Base-by-base conservation (phyloP, 2,329 filamentous ascomycete species). In the Fusarium phyllophilum region DNA sequence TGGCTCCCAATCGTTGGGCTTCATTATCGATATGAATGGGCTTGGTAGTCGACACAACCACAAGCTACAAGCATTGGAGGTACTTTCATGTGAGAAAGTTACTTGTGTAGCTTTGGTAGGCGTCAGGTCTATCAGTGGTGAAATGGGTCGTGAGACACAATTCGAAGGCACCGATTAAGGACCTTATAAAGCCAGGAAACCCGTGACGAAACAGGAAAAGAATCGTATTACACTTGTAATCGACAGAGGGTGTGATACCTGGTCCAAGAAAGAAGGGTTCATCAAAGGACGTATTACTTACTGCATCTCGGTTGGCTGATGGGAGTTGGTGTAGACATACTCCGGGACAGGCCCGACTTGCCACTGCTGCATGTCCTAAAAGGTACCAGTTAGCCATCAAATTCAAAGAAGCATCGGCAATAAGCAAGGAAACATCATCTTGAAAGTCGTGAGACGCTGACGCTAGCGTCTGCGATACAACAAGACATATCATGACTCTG, bases 291-390 rank as follows among this genome's bases (percentile, higher is more conserved):
- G 34, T 80, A 80, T 84, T 85, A 89, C 88, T 89, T 84, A 89
- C 88, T 89, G 87, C 81, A 89, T 87, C 75, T 88, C 86, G 83
- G 86, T 87, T 76, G 85, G 83, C 79, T 86, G 86, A 78, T 87
- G 86, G 78, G 84, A 84, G 82, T 85, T 87, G 80, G 85, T 83
- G 83, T 88, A 89, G 78, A 89, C 85, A 84, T 89, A 88, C 82
- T 89, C 87, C 83, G 87, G 87, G 83, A 89, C 85, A 77, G 87
- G 87, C 83, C 87, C 87, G 81, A 89, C 86, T 82, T 89, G 86
- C 88, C 88, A 89, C 83, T 89, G 87, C 84, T 89, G 86, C 88
- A 89, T 89, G 83, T 82, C 86, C 87, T 89, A 66, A 65, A 57
- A 63, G 75, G 76, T 48, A 59, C 45, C 38, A 78, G 77, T 81